These are phyloP conservation scores for Dittrichia graveolens DNA, from an alignment of 129 eudicot genomes.

Conservation along the genomic window DNA sequence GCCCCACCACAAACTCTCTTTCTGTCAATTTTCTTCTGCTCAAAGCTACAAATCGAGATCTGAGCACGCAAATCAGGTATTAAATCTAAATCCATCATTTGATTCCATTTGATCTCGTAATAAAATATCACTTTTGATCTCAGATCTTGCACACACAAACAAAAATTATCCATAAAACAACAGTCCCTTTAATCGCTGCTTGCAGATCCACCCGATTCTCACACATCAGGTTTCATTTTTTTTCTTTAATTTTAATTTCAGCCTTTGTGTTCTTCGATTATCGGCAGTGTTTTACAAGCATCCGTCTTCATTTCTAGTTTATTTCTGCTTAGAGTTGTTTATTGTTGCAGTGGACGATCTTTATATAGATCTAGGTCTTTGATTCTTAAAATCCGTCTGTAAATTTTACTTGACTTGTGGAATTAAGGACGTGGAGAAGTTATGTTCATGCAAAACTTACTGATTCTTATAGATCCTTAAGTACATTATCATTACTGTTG, in stretches of 20 bases:
- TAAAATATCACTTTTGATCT: conserved; percentile 16
- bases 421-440: conserved; percentile 12
- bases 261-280: background rate
- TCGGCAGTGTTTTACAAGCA: conserved; percentile 16
- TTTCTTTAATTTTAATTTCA: background rate
- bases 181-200: conserved; percentile 7
- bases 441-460: background rate
- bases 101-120: background rate
- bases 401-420: conserved; percentile 18
- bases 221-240: conserved; percentile 28
- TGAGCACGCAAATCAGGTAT: conserved; percentile 29
- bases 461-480: conserved; percentile 10
- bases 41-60: conserved; percentile 40
- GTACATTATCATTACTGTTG: background rate
- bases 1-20: conserved; percentile 30
- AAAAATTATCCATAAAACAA: background rate
- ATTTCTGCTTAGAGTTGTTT: conserved; percentile 16
- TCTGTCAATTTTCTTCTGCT: conserved; percentile 27
- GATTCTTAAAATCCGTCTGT: background rate
- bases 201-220: conserved; percentile 13
- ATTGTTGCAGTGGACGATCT: background rate
- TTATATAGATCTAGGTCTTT: conserved; percentile 30
- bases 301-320: conserved; percentile 21
- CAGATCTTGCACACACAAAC: conserved; percentile 29
- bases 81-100: conserved; percentile 26